Evolutionary conservation across 441 rosid species (phyloP).

Genomic region (Populus tomentosa): DNA sequence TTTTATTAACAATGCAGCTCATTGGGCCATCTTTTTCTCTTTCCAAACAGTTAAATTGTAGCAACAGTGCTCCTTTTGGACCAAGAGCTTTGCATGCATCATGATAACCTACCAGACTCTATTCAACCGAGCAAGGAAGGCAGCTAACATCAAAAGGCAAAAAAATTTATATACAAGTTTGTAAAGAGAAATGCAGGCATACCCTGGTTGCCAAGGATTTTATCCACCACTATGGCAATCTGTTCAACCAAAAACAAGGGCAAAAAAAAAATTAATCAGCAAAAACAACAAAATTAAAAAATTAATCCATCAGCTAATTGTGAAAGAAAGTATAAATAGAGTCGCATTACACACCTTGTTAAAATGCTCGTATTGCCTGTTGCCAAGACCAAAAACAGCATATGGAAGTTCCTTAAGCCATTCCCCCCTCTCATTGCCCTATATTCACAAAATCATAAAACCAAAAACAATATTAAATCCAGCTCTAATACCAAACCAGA

Average conservation of each 20-base stretch:
- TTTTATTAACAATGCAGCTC: not conserved
- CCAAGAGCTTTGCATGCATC: not conserved
- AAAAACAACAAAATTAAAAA: not conserved
- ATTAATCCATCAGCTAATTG: not conserved
- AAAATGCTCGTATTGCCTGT: constrained; percentile 95
- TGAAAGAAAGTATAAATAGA: not conserved
- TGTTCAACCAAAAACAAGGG: constrained; percentile 20
- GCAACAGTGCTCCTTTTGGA: not conserved
- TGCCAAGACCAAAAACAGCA: constrained; percentile 96
- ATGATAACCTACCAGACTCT: not conserved
- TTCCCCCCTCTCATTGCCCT: constrained; percentile 76
- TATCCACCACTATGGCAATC: constrained; percentile 88
- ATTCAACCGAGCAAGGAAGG: not conserved
- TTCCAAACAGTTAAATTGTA: not conserved
- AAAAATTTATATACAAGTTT: not conserved
- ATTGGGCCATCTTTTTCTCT: not conserved
- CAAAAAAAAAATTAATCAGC: not conserved
- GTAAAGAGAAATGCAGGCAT: constrained; percentile 18
- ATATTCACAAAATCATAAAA: constrained; percentile 8
- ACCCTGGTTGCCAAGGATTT: constrained; percentile 72
- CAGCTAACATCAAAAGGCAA: not conserved
- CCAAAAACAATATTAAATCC: not conserved
- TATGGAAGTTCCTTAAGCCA: constrained; percentile 68
- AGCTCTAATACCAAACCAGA: not conserved
- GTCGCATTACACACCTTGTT: constrained; percentile 52